phyloP scores from a whole-genome alignment of 768 basidiomycete genomes.

The Amanita pseudoporphyria region DNA sequence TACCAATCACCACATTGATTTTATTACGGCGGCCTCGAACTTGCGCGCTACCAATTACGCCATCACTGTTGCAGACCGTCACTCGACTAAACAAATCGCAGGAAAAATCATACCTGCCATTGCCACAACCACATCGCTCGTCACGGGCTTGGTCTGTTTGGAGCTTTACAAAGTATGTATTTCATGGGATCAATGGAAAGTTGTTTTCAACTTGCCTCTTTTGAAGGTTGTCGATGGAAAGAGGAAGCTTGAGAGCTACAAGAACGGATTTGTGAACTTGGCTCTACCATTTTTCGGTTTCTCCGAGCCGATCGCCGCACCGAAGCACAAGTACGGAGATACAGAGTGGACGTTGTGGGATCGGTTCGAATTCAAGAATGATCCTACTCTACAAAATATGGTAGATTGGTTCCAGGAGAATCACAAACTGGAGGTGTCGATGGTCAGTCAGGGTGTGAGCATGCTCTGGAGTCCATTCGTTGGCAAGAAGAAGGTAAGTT shows the following conservation, averaged over 20 bases:
- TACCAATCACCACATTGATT: constrained; percentile 95
- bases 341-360: constrained; percentile 99
- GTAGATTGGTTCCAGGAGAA: constrained; percentile 74
- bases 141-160: constrained; percentile 91
- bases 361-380: constrained; percentile 84
- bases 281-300: constrained; percentile 99
- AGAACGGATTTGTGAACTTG: constrained; percentile 97
- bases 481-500: constrained; percentile 81
- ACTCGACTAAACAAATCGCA: constrained; percentile 94
- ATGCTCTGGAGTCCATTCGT: constrained; percentile 97
- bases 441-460: constrained; percentile 96
- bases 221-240: constrained; percentile 89
- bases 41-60: constrained; percentile 92
- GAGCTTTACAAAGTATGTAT: constrained; percentile 87
- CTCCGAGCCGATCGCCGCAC: constrained; percentile 89
- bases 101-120: constrained; percentile 99
- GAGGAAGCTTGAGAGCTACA: constrained; percentile 87
- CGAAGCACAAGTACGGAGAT: constrained; percentile 79
- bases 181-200: background rate
- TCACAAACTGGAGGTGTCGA: constrained; percentile 81
- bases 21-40: constrained; percentile 97
- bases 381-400: constrained; percentile 84
- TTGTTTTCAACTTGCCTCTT: background rate
- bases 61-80: constrained; percentile 78
- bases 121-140: constrained; percentile 94